phyloP scores from a whole-genome alignment of 257 asterid species.

The Agastache rugosa region DNA sequence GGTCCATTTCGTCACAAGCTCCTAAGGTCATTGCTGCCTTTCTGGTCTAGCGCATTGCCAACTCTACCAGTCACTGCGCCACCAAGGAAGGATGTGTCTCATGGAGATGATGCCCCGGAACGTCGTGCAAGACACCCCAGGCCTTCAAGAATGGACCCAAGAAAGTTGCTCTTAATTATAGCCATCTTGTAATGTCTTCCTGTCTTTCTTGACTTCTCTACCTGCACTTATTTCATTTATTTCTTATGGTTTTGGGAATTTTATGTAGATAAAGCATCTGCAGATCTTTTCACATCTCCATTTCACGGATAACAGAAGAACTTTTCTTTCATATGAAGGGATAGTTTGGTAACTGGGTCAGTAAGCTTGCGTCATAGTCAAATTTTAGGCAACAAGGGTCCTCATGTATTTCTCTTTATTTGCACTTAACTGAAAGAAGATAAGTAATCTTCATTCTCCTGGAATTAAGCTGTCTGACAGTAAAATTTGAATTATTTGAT shows the following conservation, averaged over 20 bases:
- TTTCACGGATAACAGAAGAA: not conserved
- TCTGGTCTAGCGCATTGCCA: constrained; percentile 93
- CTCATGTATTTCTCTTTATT: not conserved
- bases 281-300: too few relatives aligned
- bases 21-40: constrained; percentile 83
- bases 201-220: constrained; percentile 7
- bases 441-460: not conserved
- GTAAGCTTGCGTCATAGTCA: not conserved
- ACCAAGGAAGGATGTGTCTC: constrained; percentile 72
- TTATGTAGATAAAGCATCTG: constrained; percentile 4
- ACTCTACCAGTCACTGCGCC: constrained; percentile 93
- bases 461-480: not conserved
- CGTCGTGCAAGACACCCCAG: constrained; percentile 71
- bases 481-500: not conserved
- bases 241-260: not conserved
- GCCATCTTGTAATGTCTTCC: constrained; percentile 46
- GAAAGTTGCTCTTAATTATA: constrained; percentile 83
- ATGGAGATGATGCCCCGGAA: constrained; percentile 70
- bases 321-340: not conserved
- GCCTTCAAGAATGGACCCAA: constrained; percentile 89
- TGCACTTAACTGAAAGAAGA: not conserved
- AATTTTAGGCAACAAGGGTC: not conserved
- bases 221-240: constrained; percentile 7
- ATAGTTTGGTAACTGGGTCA: not conserved
- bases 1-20: constrained; percentile 82